Percentiles rank a stretch among this genome's conserved stretches.
phyloP scores from a whole-genome alignment of 805 yeast genomes.

The Pichia californica region DNA sequence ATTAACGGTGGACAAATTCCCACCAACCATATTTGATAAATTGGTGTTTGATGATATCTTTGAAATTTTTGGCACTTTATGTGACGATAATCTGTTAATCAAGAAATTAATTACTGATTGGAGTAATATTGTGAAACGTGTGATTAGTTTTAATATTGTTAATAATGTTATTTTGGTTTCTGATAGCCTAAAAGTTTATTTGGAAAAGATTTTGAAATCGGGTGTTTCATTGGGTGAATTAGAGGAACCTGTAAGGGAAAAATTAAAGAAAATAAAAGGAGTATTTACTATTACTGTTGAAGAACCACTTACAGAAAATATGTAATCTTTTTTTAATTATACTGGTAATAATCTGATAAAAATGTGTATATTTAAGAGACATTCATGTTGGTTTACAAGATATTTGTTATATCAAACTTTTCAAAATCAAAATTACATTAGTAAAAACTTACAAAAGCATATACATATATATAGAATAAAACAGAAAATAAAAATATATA shows the following conservation, averaged over 20 bases:
- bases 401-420: too few relatives aligned
- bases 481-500: background rate
- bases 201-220: background rate
- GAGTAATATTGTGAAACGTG: constrained; percentile 8
- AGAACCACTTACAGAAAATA: constrained; percentile 6
- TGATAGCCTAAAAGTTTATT: background rate
- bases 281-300: background rate
- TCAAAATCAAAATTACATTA: too few relatives aligned
- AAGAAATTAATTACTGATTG: constrained; percentile 21
- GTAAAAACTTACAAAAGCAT: too few relatives aligned
- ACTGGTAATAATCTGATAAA: too few relatives aligned
- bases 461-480: too few relatives aligned
- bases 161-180: background rate
- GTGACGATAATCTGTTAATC: constrained; percentile 19
- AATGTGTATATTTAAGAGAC: too few relatives aligned
- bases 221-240: constrained; percentile 1
- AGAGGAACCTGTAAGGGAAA: background rate
- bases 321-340: background rate
- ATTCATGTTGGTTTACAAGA: too few relatives aligned
- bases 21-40: constrained; percentile 9
- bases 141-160: background rate
- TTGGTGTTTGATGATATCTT: constrained; percentile 10
- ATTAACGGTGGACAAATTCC: background rate
- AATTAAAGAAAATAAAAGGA: background rate
- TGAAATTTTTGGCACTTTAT: constrained; percentile 16